These are phyloP conservation scores for Mycena chlorophos DNA, from an alignment of 768 basidiomycete species.

Conservation along the genomic window DNA sequence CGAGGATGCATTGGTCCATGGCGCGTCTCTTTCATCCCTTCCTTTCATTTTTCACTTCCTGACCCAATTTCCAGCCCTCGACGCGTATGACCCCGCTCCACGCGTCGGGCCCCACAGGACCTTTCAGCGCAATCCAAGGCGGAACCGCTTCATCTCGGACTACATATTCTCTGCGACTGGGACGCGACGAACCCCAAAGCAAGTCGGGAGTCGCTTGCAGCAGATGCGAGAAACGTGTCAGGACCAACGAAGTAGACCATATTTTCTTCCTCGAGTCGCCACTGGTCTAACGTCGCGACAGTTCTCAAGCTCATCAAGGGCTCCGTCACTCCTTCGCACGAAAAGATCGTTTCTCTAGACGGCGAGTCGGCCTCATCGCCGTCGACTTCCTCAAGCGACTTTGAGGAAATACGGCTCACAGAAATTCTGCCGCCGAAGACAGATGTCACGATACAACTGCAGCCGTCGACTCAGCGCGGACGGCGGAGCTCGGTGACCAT, in stretches of 20 bases:
- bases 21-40: constrained; percentile 30
- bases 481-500: constrained; percentile 1
- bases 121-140: constrained; percentile 62
- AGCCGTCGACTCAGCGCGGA: neutral
- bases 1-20: constrained; percentile 62
- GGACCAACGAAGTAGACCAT: constrained; percentile 53
- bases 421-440: constrained; percentile 1
- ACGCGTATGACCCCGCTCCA: constrained; percentile 54
- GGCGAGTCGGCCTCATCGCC: neutral
- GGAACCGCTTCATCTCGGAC: constrained; percentile 67
- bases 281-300: constrained; percentile 5
- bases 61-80: constrained; percentile 44
- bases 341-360: neutral
- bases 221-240: constrained; percentile 63
- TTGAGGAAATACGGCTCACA: neutral
- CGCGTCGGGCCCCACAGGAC: constrained; percentile 49
- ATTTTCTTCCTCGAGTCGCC: neutral
- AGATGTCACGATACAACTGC: constrained; percentile 15
- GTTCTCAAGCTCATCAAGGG: constrained; percentile 25
- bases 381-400: neutral
- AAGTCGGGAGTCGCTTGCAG: constrained; percentile 70
- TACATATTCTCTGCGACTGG: constrained; percentile 59
- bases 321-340: constrained; percentile 17
- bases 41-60: neutral
- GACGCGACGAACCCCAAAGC: constrained; percentile 60